These are phyloP conservation scores for Pseudocercospora pini-densiflorae DNA, from an alignment of 2,329 filamentous ascomycete species.

Conservation along the genomic window DNA sequence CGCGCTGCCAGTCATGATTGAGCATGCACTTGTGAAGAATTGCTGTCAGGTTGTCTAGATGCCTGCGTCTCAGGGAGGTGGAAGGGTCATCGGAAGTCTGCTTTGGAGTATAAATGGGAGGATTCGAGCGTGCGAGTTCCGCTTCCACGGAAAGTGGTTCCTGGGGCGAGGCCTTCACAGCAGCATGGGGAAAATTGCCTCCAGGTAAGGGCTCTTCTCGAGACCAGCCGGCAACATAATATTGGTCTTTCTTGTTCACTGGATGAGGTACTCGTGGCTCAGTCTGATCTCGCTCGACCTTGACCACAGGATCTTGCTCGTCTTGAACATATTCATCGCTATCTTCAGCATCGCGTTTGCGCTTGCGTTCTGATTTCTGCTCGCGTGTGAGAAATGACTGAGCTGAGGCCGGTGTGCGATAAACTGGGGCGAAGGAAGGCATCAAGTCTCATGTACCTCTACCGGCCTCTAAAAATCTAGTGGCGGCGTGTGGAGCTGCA, in stretches of 20 bases:
- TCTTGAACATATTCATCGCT: conserved; percentile 26
- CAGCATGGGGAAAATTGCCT: conserved; percentile 51
- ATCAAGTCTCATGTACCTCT: conserved; percentile 21
- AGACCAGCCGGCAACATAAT: conserved; percentile 47
- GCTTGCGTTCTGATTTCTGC: conserved; percentile 34
- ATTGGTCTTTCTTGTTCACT: conserved; percentile 39
- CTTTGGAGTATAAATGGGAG: conserved; percentile 45
- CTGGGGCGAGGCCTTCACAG: conserved; percentile 31
- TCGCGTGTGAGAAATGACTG: conserved; percentile 33
- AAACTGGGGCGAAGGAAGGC: conserved; percentile 37
- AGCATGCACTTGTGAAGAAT: conserved; percentile 75
- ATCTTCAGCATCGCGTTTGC: conserved; percentile 29
- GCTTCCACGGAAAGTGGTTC: conserved; percentile 40
- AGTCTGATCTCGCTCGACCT: conserved; percentile 14
- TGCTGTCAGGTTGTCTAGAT: conserved; percentile 69
- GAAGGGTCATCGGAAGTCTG: conserved; percentile 24
- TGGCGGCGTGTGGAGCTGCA: background rate
- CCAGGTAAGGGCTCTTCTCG: conserved; percentile 46
- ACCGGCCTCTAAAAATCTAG: background rate
- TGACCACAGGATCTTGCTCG: conserved; percentile 4
- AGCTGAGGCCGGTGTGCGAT: conserved; percentile 30
- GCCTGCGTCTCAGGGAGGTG: conserved; percentile 51
- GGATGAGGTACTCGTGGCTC: conserved; percentile 29
- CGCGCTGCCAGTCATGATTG: conserved; percentile 70
- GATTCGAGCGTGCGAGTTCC: conserved; percentile 47